Conservation (phyloP, 352 stramenopile species). For the Peronospora destructor region DNA sequence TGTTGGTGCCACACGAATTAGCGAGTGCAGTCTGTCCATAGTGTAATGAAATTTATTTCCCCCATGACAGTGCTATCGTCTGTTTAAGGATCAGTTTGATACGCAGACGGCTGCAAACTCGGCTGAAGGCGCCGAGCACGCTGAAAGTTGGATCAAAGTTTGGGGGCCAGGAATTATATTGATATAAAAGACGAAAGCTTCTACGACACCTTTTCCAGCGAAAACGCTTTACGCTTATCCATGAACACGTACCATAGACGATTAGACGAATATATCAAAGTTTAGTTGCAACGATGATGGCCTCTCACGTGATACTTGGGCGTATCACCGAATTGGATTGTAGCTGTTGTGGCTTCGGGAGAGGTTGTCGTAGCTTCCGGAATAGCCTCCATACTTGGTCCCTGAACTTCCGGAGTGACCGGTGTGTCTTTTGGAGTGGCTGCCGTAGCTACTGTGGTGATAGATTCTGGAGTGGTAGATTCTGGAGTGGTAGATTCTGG, state of each 20-base stretch:
- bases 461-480: too few relatives aligned
- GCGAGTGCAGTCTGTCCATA: too few relatives aligned
- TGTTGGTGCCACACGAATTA: too few relatives aligned
- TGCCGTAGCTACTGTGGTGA: too few relatives aligned
- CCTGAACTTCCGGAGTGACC: background rate
- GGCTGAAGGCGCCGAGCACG: background rate
- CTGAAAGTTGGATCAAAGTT: slow-evolving; percentile 1
- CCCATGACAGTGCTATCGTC: too few relatives aligned
- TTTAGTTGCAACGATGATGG: slow-evolving; percentile 18
- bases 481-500: slow-evolving; percentile 4
- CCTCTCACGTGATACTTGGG: slow-evolving; percentile 23
- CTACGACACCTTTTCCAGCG: slow-evolving; percentile 8
- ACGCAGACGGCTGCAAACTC: background rate
- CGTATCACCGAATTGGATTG: slow-evolving; percentile 9
- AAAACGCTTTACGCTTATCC: slow-evolving; percentile 16
- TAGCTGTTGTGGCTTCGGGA: slow-evolving; percentile 1
- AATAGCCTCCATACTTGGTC: background rate
- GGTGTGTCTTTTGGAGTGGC: background rate
- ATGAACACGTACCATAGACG: slow-evolving; percentile 16
- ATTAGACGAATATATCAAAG: background rate
- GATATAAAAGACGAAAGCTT: slow-evolving; percentile 9
- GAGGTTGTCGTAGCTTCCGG: background rate
- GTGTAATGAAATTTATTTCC: too few relatives aligned
- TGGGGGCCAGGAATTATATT: background rate
- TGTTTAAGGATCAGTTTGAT: too few relatives aligned